Base-by-base conservation (phyloP, 2,329 filamentous ascomycete species). In the Claviceps lovelessii region DNA sequence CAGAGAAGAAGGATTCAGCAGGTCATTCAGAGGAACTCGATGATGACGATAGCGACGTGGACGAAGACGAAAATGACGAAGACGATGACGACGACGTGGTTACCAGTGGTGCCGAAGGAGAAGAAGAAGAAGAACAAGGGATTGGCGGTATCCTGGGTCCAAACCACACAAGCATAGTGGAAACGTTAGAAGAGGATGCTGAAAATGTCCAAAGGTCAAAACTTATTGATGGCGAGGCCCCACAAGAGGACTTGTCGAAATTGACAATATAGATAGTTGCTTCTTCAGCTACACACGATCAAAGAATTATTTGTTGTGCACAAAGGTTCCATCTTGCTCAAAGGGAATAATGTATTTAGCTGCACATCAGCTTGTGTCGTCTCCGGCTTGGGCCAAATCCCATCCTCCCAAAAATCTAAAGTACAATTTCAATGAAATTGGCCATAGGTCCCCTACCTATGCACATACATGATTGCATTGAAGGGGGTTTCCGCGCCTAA, bases 1-100 rank as follows among this genome's bases (percentile, higher is more conserved):
- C 83, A 53, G 73, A 75, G 45, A 58, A 68, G 49, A 66, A 72
- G n/a, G 66, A 68, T 1, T 68, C 67, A n/a, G 65, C 64, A 3
- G 63, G 59, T 0, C 63, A 62, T 3, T 57, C 60, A 1, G 63
- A 63, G 6, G 60, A 61, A 4, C 56, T 60, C 1, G 58, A 61
- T 9, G 63, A 63, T 0, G 63, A 64, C 2, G 62, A 64, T 2
- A 61, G 62, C 0, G 65, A 66, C 0, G 64, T 67, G 1, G 62
- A 64, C 0, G 62, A 65, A 4, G 64, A 70, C 0, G 67, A 57
- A 2, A 58, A 57, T 2, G 55, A 61, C 11, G 47, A 49, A 33
- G 31, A 33, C 3, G 31, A 33, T 7, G 31, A 33, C n/a, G 46
- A 50, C 4, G 45, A 31, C 15, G n/a, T 17, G 46, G 19, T 33